A percentile compares a stretch with the other conserved stretches of the same genome.
Conservation (phyloP, 1,284 basidiomycete species). For the Anthracocystis setariae region DNA sequence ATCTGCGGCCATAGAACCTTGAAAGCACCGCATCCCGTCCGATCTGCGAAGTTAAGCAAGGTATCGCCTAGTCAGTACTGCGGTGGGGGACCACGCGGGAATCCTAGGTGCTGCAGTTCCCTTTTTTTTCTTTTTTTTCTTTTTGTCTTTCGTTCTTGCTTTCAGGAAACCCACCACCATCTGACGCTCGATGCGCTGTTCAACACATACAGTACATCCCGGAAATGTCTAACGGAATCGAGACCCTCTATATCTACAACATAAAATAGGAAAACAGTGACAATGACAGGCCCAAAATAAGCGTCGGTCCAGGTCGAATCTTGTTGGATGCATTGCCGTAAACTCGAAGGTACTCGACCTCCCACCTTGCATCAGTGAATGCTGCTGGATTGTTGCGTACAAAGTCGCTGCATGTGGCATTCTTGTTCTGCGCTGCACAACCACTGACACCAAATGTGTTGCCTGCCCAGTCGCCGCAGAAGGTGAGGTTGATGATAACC, state of each 20-base stretch:
- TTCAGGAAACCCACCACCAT: too few relatives aligned
- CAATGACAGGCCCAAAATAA: conserved; percentile 3
- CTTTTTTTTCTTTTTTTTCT: conserved; percentile 47
- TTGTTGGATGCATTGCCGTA: conserved; percentile 33
- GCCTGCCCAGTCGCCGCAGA: conserved; percentile 46
- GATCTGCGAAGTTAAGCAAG: conserved; percentile 82
- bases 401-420: conserved; percentile 48
- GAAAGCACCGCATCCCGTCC: conserved; percentile 83
- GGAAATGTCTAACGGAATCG: neutral
- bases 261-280: conserved; percentile 5
- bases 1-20: conserved; percentile 81
- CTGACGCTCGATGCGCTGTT: too few relatives aligned
- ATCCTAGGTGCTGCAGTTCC: conserved; percentile 83
- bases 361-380: conserved; percentile 54
- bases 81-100: conserved; percentile 84
- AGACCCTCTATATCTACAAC: neutral
- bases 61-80: conserved; percentile 84
- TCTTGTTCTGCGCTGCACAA: conserved; percentile 21
- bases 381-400: conserved; percentile 46
- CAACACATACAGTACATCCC: too few relatives aligned
- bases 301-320: conserved; percentile 1
- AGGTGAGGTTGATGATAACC: conserved; percentile 56
- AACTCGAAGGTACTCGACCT: conserved; percentile 58
- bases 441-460: conserved; percentile 35
- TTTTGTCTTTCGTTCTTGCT: too few relatives aligned